Base-by-base conservation (phyloP, 225 moss, liverwort and hornwort species). In the Pseudisothecium myosuroides region DNA sequence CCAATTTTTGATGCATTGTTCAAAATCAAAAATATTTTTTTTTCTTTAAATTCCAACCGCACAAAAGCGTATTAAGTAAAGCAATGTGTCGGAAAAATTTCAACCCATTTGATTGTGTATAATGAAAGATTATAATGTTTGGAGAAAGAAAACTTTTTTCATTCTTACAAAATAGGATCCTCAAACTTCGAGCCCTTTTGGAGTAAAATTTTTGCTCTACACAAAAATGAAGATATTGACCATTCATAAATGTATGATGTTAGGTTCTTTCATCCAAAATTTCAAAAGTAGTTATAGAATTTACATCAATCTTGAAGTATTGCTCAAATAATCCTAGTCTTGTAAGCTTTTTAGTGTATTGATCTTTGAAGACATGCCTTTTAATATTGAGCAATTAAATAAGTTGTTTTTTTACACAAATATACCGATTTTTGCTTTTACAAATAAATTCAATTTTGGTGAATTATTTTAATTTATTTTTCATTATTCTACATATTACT, bases 81-180 rank as follows among this genome's bases (percentile, higher is more conserved):
- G 21, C 20, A 21, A 67, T 67, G 37, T 11, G 21, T 5, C n/a
- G 10, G 11, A 37, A 67, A 34, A 34, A 23, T 4, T 68, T 12
- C 3, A n/a, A 2, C 4, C 68, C n/a, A 17, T n/a, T 68, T 69
- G 69, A 24, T 0, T 2, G 1, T 0, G 4, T 23, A 14, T 7
- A 21, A 37, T 67, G 67, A 67, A 67, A 67, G 21, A 37, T 37
- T 67, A 67, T 69, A 23, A 13, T 24, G 24, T 19, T 69, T 39
- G n/a, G 7, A n/a, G 12, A 22, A 23, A n/a, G 7, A 12, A 68
- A 64, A 65, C 31, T 12, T 15, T 19, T 19, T 36, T 19, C 36
- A 36, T 19, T 10, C 18, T 11, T 36, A 4, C 13, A 4, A n/a
- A 68, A n/a, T 7, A 7, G 12, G 23, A 6, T 13, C 12, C 13